Evolutionary conservation across 768 basidiomycete species (phyloP).

Genomic region (Pulveroboletus sp.): DNA sequence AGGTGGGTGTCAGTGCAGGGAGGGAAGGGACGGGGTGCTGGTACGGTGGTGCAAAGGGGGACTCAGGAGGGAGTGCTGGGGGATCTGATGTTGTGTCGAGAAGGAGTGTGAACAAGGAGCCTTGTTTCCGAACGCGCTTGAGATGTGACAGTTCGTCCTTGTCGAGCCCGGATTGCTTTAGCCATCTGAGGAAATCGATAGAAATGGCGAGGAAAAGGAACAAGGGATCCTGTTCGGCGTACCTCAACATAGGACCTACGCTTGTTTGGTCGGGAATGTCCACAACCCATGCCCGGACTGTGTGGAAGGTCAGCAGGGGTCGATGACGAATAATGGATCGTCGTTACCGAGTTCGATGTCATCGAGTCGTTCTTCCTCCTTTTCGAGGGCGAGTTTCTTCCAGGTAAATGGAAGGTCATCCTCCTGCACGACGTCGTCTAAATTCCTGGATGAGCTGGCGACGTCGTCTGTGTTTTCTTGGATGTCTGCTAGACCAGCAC

Average conservation of each 20-base stretch:
- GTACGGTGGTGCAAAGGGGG: slow-evolving; percentile 51
- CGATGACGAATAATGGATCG: not conserved
- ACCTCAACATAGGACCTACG: slow-evolving; percentile 64
- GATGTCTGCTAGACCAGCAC: slow-evolving; percentile 6
- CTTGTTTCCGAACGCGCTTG: slow-evolving; percentile 66
- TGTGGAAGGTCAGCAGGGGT: not conserved
- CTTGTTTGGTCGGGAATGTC: slow-evolving; percentile 60
- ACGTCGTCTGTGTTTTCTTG: not conserved
- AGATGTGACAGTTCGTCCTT: slow-evolving; percentile 62
- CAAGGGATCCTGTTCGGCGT: slow-evolving; percentile 6
- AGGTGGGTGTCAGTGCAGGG: slow-evolving; percentile 61
- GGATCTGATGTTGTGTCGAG: slow-evolving; percentile 38
- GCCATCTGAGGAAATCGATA: slow-evolving; percentile 47
- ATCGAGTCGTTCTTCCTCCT: slow-evolving; percentile 55
- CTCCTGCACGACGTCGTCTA: slow-evolving; percentile 48
- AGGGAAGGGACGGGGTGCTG: slow-evolving; percentile 56
- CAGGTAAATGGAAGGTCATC: slow-evolving; percentile 62
- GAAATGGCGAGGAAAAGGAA: not conserved
- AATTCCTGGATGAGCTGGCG: slow-evolving; percentile 26
- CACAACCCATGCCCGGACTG: slow-evolving; percentile 75
- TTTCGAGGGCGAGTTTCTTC: slow-evolving; percentile 52
- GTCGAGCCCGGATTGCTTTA: slow-evolving; percentile 59
- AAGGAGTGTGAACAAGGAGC: slow-evolving; percentile 48
- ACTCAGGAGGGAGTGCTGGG: slow-evolving; percentile 47
- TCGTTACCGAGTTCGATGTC: slow-evolving; percentile 39